Conservation (phyloP, 371 early-diverging fungal species). For the Choanephora cucurbitarum region DNA sequence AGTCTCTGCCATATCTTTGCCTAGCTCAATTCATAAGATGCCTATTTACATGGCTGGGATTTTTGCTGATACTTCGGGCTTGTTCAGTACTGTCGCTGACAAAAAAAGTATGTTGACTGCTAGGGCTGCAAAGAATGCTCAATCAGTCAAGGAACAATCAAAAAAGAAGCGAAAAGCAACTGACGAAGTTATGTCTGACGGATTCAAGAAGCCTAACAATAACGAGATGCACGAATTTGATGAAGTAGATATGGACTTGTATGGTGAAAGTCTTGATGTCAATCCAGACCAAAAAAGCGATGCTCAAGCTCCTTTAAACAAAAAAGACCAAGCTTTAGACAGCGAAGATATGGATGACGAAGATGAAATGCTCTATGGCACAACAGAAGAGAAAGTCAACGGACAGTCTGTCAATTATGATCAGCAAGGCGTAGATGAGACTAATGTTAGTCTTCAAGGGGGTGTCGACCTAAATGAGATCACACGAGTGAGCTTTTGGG, state of each 20-base stretch:
- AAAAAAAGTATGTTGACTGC: slow-evolving; percentile 9
- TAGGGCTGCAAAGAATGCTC: slow-evolving; percentile 4
- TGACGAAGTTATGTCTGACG: slow-evolving; percentile 11
- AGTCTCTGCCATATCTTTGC: slow-evolving; percentile 35
- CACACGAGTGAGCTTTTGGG: slow-evolving; percentile 39
- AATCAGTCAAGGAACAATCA: slow-evolving; percentile 7
- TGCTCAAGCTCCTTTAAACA: too few relatives aligned
- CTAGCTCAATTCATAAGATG: slow-evolving; percentile 48
- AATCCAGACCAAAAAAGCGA: not conserved
- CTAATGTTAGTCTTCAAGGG: slow-evolving; percentile 45
- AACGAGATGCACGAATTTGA: slow-evolving; percentile 42
- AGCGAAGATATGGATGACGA: slow-evolving; percentile 23
- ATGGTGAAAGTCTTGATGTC: slow-evolving; percentile 41
- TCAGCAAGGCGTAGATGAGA: slow-evolving; percentile 28
- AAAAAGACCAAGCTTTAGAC: not conserved
- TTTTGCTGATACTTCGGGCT: slow-evolving; percentile 59
- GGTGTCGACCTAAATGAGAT: slow-evolving; percentile 17
- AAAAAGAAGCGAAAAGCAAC: slow-evolving; percentile 35
- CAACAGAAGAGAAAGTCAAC: not conserved
- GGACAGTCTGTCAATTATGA: not conserved
- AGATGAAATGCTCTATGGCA: slow-evolving; percentile 34
- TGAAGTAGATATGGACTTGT: slow-evolving; percentile 68
- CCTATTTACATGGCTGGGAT: slow-evolving; percentile 53
- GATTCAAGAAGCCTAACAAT: slow-evolving; percentile 13
- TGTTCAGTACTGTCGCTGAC: slow-evolving; percentile 48